Base-by-base conservation (phyloP, 805 yeast genomes). In the Saturnispora saitoi region DNA sequence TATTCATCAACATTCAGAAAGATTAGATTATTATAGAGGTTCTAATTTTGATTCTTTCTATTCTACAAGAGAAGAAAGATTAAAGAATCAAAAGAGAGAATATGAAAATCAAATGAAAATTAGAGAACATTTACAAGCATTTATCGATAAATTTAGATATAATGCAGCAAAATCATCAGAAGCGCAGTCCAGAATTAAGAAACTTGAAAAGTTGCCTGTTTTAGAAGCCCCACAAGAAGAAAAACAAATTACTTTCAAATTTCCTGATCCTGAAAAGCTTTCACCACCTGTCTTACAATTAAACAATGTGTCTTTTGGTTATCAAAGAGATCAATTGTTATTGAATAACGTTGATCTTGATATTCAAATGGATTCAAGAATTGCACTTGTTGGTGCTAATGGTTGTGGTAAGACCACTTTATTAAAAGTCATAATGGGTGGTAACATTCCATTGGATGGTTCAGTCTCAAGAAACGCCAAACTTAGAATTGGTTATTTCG, bases 351-450 rank as follows among this genome's bases (percentile, higher is more conserved):
- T 90, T 38, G 95, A 90, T 56, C 66, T 93, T 52, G 95, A 88
- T 56, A 87, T 93, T 48, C 95, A 87, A 66, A 74, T 91, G 86
- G 86, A 90, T 59, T 89, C 97, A 1, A 78, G 99, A 66, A 86
- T 93, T 58, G 99, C 98, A 0, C 73, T 93, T 51, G 96, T 93
- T 51, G 99, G 99, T 76, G 98, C 97, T 51, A 93, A 93, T 65
- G 99, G 99, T 71, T 87, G 96, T 63, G 99, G 99, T 85, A 93
- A 93, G 67, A 90, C 99, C 10, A 93, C 99, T 3, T 71, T 93
- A 53, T 75, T 93, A 62, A 91, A 91, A 65, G 71, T 93, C 39
- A 71, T 93, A 57, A 81, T 90, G 78, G 96, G 86, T 54, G 78
- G 72, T 55, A 69, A 85, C 47, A 70, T 71, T 20, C 97, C 99